Conservation (phyloP, 2,329 filamentous ascomycete species). For the Colletotrichum lini region DNA sequence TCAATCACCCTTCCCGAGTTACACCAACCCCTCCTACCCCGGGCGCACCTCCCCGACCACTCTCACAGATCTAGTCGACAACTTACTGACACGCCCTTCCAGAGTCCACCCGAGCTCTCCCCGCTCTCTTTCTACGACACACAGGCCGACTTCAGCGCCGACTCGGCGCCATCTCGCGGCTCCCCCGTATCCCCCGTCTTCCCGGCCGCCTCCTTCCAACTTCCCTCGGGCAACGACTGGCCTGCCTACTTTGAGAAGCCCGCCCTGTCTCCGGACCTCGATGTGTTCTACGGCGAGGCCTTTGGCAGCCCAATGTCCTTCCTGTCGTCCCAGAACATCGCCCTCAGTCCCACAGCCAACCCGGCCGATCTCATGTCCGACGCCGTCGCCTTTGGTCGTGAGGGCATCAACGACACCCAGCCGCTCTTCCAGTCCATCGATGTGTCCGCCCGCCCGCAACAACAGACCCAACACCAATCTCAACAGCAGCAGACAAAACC, state of each 20-base stretch:
- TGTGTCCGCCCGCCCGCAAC: slow-evolving; percentile 17
- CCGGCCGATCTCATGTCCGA: slow-evolving; percentile 51
- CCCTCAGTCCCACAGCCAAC: slow-evolving; percentile 53
- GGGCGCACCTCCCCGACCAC: background rate
- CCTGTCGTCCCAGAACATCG: slow-evolving; percentile 46
- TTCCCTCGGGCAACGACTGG: slow-evolving; percentile 47
- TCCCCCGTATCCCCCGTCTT: slow-evolving; percentile 51
- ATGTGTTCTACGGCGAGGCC: slow-evolving; percentile 51
- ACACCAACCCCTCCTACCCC: background rate
- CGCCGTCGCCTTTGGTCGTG: slow-evolving; percentile 45
- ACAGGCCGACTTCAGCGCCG: slow-evolving; percentile 51
- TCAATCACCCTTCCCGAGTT: slow-evolving; percentile 5
- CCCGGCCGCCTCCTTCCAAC: slow-evolving; percentile 48
- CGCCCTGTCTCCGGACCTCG: slow-evolving; percentile 48
- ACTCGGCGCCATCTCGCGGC: slow-evolving; percentile 53
- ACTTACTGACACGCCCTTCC: slow-evolving; percentile 24
- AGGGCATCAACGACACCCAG: slow-evolving; percentile 46
- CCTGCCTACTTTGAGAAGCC: slow-evolving; percentile 49
- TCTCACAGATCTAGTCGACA: background rate
- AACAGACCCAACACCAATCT: slow-evolving; percentile 13
- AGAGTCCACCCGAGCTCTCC: slow-evolving; percentile 42
- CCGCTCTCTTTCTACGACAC: slow-evolving; percentile 44
- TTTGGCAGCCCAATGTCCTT: slow-evolving; percentile 48
- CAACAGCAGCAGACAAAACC: slow-evolving; percentile 10
- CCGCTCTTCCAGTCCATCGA: slow-evolving; percentile 47